These are phyloP conservation scores for Ogataea nonfermentans DNA, from an alignment of 805 yeast species.

Conservation along the genomic window DNA sequence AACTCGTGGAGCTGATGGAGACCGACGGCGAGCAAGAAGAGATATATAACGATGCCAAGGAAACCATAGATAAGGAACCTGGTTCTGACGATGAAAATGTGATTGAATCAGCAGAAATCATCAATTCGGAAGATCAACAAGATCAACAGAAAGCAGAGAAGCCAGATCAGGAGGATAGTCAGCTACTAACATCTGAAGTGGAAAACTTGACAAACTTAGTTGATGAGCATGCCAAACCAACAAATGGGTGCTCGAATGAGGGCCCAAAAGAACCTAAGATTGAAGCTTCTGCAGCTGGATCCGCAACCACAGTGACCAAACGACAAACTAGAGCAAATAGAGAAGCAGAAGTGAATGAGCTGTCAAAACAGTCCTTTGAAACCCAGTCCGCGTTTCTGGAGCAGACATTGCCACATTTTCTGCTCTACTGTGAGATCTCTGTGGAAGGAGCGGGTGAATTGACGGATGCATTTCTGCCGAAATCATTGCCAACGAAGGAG, in stretches of 20 bases:
- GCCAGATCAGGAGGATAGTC: conserved; percentile 1
- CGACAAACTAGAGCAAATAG: conserved; percentile 21
- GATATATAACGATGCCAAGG: conserved; percentile 1
- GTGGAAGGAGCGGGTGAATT: conserved; percentile 28
- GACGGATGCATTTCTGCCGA: conserved; percentile 5
- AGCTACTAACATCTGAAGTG: too few relatives aligned
- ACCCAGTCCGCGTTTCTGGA: conserved; percentile 21
- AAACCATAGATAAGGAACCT: not conserved
- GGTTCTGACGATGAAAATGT: not conserved
- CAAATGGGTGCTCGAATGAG: not conserved
- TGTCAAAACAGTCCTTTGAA: conserved; percentile 15
- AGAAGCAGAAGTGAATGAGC: conserved; percentile 19
- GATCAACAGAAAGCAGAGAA: too few relatives aligned
- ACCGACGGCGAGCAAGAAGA: not conserved
- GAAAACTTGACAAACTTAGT: too few relatives aligned
- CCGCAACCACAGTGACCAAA: conserved; percentile 14
- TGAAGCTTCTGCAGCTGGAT: not conserved
- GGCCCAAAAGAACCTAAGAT: conserved; percentile 3
- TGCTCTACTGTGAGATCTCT: conserved; percentile 33
- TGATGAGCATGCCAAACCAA: too few relatives aligned
- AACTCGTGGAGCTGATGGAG: conserved; percentile 18
- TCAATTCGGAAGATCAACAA: too few relatives aligned
- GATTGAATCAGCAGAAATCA: too few relatives aligned
- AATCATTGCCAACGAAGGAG: conserved; percentile 1
- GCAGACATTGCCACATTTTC: conserved; percentile 17